Conservation (phyloP, 331 rosid genomes). For the Prunus yedoensis region DNA sequence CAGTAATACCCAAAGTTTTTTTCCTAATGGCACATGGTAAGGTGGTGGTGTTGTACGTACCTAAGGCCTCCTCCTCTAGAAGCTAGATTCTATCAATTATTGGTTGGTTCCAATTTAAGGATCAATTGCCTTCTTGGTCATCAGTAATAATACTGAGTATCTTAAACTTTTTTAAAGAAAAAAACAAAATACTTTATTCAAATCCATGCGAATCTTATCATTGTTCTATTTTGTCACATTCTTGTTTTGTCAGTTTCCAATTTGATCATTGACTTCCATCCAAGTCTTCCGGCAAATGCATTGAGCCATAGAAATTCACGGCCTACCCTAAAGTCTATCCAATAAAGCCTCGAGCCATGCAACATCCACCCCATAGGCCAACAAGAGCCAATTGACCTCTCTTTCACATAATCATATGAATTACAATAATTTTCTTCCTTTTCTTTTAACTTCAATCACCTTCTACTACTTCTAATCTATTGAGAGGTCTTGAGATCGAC, state of each 20-base stretch:
- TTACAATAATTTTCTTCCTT: neutral
- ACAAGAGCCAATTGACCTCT: neutral
- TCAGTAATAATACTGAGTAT: conserved; percentile 8
- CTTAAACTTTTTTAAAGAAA: neutral
- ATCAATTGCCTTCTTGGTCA: conserved; percentile 4
- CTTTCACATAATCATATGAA: neutral
- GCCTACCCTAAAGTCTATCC: neutral
- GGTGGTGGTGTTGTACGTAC: neutral
- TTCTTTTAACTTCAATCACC: neutral
- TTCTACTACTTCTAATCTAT: no score
- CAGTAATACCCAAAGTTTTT: neutral
- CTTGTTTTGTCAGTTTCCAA: conserved; percentile 17
- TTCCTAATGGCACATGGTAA: neutral
- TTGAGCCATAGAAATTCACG: conserved; percentile 2
- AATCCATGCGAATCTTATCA: conserved; percentile 18
- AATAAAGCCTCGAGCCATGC: conserved; percentile 11
- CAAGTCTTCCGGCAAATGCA: conserved; percentile 9
- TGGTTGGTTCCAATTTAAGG: conserved; percentile 8
- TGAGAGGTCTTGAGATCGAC: neutral
- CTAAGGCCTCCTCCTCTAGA: neutral
- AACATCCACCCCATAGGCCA: conserved; percentile 8
- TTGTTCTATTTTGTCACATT: conserved; percentile 6
- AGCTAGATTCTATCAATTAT: neutral
- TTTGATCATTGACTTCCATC: conserved; percentile 3
- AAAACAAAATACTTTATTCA: conserved; percentile 18